These are phyloP conservation scores for Epichloe gansuensis DNA, from an alignment of 2,329 filamentous ascomycete species.

Conservation along the genomic window DNA sequence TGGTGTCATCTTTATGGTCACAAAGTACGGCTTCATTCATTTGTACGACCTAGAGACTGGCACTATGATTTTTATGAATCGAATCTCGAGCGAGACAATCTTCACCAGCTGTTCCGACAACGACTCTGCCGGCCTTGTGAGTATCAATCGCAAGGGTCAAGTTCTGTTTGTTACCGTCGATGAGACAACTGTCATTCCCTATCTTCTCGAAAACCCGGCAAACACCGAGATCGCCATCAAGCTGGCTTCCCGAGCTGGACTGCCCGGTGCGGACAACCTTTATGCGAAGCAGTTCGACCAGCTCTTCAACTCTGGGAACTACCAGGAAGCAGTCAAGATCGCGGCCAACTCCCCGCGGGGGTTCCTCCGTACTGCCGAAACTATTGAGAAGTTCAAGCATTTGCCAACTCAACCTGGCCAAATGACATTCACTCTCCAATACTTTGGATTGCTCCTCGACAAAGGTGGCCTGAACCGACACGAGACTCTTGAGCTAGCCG, in stretches of 20 bases:
- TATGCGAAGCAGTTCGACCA: conserved; percentile 91
- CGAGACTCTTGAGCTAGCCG: conserved; percentile 86
- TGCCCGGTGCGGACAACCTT: conserved; percentile 87
- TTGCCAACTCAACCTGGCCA: conserved; percentile 70
- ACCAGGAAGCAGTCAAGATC: conserved; percentile 82
- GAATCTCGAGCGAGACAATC: conserved; percentile 97
- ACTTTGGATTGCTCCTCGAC: conserved; percentile 94
- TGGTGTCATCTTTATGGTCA: conserved; percentile 92
- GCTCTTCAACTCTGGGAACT: conserved; percentile 68
- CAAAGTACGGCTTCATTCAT: conserved; percentile 98
- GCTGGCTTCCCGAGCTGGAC: conserved; percentile 83
- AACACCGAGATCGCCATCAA: conserved; percentile 91
- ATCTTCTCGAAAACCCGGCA: conserved; percentile 90
- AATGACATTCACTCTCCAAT: conserved; percentile 90
- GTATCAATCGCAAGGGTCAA: conserved; percentile 95
- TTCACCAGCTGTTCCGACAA: conserved; percentile 84
- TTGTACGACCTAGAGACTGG: conserved; percentile 95
- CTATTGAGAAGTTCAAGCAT: conserved; percentile 91
- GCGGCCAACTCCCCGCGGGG: conserved; percentile 93
- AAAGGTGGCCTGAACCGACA: conserved; percentile 88
- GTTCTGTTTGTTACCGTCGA: conserved; percentile 90
- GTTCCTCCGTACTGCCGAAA: conserved; percentile 87
- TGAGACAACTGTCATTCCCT: conserved; percentile 82
- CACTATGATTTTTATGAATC: conserved; percentile 97
- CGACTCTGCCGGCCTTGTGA: conserved; percentile 77